Evolutionary conservation across 176 grass and related monocot genomes (phyloP).

Genomic region (Aegilops speltoides): DNA sequence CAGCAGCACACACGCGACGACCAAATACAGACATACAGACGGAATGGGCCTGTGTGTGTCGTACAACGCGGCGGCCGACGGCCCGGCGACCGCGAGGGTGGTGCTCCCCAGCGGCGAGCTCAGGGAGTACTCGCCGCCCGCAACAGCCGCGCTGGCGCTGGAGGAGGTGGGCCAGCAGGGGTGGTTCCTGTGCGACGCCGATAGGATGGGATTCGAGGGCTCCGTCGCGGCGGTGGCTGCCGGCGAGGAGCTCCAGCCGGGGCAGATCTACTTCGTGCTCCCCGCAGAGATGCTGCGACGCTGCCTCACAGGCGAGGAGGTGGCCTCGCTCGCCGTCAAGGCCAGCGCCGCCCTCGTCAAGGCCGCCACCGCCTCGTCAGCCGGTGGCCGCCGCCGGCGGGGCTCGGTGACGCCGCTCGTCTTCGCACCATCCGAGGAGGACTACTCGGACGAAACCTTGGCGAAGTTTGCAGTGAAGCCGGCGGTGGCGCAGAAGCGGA

Average conservation of each 20-base stretch:
- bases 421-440: conserved; percentile 47
- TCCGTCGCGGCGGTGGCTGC: background rate
- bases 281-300: conserved; percentile 28
- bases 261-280: conserved; percentile 56
- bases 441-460: background rate
- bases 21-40: too few species aligned
- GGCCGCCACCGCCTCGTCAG: background rate
- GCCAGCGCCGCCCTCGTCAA: conserved; percentile 41
- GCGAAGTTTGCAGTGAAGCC: background rate
- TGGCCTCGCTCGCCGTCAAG: conserved; percentile 42
- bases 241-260: conserved; percentile 6
- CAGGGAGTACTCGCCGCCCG: conserved; percentile 52
- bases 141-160: conserved; percentile 40
- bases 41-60: conserved; percentile 70
- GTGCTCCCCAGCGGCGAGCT: conserved; percentile 60
- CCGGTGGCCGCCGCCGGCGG: background rate
- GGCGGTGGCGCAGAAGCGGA: conserved; percentile 10
- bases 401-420: conserved; percentile 4
- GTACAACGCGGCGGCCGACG: conserved; percentile 33
- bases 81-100: conserved; percentile 44
- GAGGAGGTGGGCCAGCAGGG: conserved; percentile 31
- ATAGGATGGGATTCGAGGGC: conserved; percentile 41
- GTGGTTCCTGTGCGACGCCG: conserved; percentile 48
- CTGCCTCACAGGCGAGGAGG: conserved; percentile 30
- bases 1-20: background rate